Base-by-base conservation (phyloP, 1,284 basidiomycete genomes). In the Porodaedalea pini region DNA sequence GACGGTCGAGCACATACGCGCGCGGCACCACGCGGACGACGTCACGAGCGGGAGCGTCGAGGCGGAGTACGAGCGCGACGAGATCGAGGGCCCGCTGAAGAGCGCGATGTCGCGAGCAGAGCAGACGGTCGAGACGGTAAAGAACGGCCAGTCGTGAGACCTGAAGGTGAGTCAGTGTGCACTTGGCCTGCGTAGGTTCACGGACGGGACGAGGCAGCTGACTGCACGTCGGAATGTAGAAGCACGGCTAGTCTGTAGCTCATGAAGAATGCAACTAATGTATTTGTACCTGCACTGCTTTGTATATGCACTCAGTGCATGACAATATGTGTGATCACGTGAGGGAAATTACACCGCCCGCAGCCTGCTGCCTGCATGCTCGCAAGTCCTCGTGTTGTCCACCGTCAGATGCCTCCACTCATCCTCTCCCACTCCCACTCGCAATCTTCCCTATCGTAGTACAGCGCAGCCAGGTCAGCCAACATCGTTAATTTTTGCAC, bases 1-100 rank as follows among this genome's bases (percentile, higher is more conserved):
- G 48, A 80, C 78, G 0, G 66, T 80, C 57, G 67, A 75, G 31
- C 70, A 73, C 51, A 62, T 74, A 54, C 69, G 70, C 34, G 63
- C 67, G 11, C 69, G 72, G 11, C 70, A 74, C 44, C 70, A 73
- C 53, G 62, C 65, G 0, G 68, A 71, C 6, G 66, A 72, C 59
- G 50, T 48, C 1, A 54, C 62, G 15, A 49, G 34, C 49, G 63
- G 29, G 15, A 60, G 62, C 2, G 57, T 64, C 62, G 64, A 70
- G 52, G 69, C 78, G 13, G 47, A 64, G 15, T 74, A 76, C 54
- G 65, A 69, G 17, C 70, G 66, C 37, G 58, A 60, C 37, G 48
- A 50, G 44, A 55, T 60, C 25, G 41, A 51, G 15, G 58, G 58
- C 11, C 58, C 58, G 4, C 21, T 60, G 36, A 54, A 45, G 19